Evolutionary conservation across 2,329 filamentous ascomycete species (phyloP).

Genomic region (Pseudogymnoascus pannorum): DNA sequence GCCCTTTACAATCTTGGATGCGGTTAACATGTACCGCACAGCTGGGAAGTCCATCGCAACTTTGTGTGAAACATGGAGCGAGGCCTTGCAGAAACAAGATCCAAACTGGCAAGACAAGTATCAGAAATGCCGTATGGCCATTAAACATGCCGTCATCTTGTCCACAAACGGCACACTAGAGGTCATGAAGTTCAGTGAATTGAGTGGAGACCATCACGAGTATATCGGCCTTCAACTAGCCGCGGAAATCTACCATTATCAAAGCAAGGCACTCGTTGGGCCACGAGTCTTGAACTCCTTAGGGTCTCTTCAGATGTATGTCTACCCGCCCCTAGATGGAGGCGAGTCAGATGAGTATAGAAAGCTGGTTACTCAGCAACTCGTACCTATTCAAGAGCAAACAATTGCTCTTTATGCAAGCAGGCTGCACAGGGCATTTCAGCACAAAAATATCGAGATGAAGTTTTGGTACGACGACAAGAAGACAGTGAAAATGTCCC

Average conservation of each 20-base stretch:
- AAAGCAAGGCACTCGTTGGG: constrained; percentile 75
- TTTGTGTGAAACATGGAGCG: constrained; percentile 70
- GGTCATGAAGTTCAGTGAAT: constrained; percentile 63
- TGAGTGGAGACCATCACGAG: constrained; percentile 78
- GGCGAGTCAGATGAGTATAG: constrained; percentile 74
- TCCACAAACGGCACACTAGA: constrained; percentile 55
- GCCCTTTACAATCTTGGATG: constrained; percentile 58
- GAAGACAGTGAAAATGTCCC: constrained; percentile 61
- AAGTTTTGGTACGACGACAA: constrained; percentile 77
- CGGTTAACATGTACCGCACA: constrained; percentile 69
- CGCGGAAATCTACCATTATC: constrained; percentile 83
- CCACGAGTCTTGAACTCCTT: constrained; percentile 75
- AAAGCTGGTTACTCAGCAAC: constrained; percentile 64
- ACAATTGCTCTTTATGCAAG: constrained; percentile 72
- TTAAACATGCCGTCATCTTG: constrained; percentile 83
- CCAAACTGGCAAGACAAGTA: constrained; percentile 79
- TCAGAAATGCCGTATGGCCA: constrained; percentile 73
- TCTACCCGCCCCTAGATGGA: constrained; percentile 80
- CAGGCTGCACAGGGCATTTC: constrained; percentile 74
- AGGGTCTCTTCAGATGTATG: constrained; percentile 67
- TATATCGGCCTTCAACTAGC: constrained; percentile 87
- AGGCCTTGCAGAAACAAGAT: constrained; percentile 65
- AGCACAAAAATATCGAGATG: constrained; percentile 69
- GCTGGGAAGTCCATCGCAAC: constrained; percentile 62
- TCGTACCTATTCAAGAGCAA: constrained; percentile 68